phyloP scores from a whole-genome alignment of 176 grass and related monocot genomes.

The Ananas comosus region DNA sequence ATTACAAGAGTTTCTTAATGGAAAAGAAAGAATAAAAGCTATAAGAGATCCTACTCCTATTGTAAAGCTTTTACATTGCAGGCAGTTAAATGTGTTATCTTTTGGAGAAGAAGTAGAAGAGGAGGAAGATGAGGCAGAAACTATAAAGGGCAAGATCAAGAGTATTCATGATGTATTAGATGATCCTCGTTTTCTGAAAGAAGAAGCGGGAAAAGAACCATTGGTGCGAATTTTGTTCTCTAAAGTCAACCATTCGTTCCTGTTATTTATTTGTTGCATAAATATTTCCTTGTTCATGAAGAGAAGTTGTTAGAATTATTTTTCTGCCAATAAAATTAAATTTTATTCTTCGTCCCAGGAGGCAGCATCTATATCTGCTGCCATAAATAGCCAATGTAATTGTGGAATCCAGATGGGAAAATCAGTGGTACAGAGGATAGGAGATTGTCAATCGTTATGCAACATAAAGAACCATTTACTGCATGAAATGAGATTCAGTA shows the following conservation, averaged over 20 bases:
- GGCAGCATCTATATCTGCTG: neutral
- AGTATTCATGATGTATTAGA: conserved; percentile 94
- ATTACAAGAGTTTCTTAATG: too few relatives aligned
- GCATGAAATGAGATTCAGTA: too few relatives aligned
- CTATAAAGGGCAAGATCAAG: conserved; percentile 81
- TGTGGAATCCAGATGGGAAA: too few relatives aligned
- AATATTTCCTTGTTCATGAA: neutral
- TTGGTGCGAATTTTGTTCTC: conserved; percentile 26
- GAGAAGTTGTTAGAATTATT: neutral
- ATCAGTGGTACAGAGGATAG: too few relatives aligned
- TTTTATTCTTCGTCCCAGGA: neutral
- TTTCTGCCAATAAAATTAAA: neutral
- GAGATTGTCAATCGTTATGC: too few relatives aligned
- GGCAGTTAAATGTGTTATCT: conserved; percentile 85
- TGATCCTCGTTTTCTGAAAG: conserved; percentile 81
- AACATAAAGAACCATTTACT: too few relatives aligned
- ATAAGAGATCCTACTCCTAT: neutral
- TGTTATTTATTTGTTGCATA: neutral
- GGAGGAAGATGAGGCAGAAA: conserved; percentile 61
- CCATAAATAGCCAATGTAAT: too few relatives aligned
- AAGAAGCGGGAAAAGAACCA: conserved; percentile 34
- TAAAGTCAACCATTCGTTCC: neutral
- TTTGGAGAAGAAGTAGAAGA: conserved; percentile 98
- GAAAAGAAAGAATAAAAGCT: neutral
- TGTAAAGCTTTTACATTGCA: conserved; percentile 18